phyloP scores from a whole-genome alignment of 2,329 filamentous ascomycete species.

The Aureobasidium vineae region DNA sequence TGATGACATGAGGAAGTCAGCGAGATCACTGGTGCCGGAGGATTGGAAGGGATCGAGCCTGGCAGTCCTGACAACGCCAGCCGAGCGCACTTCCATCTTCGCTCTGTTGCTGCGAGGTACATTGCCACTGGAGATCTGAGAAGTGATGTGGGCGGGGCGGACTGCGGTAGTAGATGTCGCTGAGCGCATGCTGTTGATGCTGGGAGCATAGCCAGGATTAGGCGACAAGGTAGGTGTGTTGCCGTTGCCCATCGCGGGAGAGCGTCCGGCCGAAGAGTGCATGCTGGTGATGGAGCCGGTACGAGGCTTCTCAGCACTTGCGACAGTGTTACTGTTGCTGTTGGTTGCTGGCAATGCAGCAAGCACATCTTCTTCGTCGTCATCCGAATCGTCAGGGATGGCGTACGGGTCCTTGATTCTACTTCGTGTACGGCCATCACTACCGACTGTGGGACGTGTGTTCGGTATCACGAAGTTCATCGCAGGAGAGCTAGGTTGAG shows the following conservation, averaged over 20 bases:
- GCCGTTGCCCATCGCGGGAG: constrained; percentile 3
- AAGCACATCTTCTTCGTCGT: constrained; percentile 42
- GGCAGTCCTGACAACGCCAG: constrained; percentile 33
- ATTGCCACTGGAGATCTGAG: constrained; percentile 22
- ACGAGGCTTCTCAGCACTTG: constrained; percentile 1
- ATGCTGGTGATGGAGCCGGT: background rate
- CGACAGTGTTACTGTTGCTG: constrained; percentile 31
- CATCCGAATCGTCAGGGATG: constrained; percentile 66
- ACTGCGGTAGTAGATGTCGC: constrained; percentile 33
- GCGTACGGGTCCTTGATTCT: constrained; percentile 87
- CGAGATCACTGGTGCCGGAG: constrained; percentile 42
- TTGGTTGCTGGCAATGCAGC: constrained; percentile 44
- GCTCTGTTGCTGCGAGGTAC: constrained; percentile 28
- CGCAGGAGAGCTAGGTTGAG: background rate
- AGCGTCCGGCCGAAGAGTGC: constrained; percentile 19
- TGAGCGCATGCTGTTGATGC: constrained; percentile 23
- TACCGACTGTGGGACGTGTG: background rate
- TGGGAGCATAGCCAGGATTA: constrained; percentile 25
- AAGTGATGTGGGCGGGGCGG: constrained; percentile 24
- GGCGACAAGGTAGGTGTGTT: background rate
- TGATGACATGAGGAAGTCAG: constrained; percentile 46
- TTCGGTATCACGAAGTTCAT: background rate
- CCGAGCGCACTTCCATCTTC: constrained; percentile 27
- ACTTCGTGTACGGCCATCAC: constrained; percentile 67
- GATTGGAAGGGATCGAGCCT: constrained; percentile 33